Conservation (phyloP, 2,329 filamentous ascomycete species). For the Aplosporella prunicola region DNA sequence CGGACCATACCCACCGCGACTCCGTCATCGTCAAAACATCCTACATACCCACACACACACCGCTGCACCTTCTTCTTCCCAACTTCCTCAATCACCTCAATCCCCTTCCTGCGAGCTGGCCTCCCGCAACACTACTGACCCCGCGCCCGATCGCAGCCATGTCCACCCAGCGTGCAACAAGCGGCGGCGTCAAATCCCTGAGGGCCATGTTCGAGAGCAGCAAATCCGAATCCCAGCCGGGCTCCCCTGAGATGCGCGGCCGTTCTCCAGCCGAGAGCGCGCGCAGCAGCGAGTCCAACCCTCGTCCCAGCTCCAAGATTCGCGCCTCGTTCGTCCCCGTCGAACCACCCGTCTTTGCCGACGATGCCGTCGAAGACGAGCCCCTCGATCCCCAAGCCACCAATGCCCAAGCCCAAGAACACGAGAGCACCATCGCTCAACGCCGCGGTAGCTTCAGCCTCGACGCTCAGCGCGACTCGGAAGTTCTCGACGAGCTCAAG, state of each 20-base stretch:
- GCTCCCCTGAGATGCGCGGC: constrained; percentile 34
- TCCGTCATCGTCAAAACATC: too few relatives aligned
- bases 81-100: not conserved
- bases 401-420: not conserved
- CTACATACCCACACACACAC: too few relatives aligned
- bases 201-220: constrained; percentile 42
- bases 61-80: too few relatives aligned
- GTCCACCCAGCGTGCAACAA: constrained; percentile 30
- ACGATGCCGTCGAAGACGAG: too few relatives aligned
- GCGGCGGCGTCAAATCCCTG: constrained; percentile 38
- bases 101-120: too few relatives aligned
- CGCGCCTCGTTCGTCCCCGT: constrained; percentile 41
- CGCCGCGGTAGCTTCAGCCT: constrained; percentile 36
- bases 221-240: constrained; percentile 13
- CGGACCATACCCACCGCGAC: too few relatives aligned
- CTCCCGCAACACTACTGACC: not conserved
- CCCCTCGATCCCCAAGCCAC: not conserved
- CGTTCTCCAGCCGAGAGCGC: constrained; percentile 32
- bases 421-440: constrained; percentile 17
- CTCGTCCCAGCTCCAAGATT: constrained; percentile 34
- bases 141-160: constrained; percentile 31
- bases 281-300: constrained; percentile 19
- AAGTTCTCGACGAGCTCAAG: constrained; percentile 28
- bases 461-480: constrained; percentile 25
- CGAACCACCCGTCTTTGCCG: too few relatives aligned